Conservation (phyloP, 164 flowering plant genomes). For the Vitis rupestris region DNA sequence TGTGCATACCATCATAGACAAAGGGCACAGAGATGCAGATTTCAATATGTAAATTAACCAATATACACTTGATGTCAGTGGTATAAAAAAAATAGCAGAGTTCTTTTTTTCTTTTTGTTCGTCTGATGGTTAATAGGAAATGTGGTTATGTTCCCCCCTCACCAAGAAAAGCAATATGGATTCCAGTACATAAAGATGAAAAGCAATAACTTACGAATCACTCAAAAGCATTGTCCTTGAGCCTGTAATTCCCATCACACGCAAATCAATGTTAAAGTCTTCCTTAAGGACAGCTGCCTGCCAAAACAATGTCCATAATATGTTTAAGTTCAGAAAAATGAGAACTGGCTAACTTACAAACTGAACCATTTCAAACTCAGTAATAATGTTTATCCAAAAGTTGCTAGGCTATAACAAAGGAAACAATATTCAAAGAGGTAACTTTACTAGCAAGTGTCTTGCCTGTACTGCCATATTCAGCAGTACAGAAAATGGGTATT, state of each 20-base stretch:
- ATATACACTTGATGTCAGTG: too few relatives aligned
- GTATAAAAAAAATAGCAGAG: neutral
- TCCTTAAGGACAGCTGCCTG: constrained; percentile 91
- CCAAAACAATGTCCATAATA: constrained; percentile 5
- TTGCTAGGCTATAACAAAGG: too few relatives aligned
- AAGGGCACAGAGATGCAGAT: too few relatives aligned
- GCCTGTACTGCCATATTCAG: too few relatives aligned
- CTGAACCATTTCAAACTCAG: too few relatives aligned
- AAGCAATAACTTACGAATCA: constrained; percentile 54
- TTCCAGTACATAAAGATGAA: too few relatives aligned
- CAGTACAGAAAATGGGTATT: too few relatives aligned
- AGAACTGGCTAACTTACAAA: too few relatives aligned
- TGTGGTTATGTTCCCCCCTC: neutral
- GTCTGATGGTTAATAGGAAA: neutral
- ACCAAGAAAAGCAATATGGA: neutral
- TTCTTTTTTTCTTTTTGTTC: neutral
- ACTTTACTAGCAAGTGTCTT: too few relatives aligned
- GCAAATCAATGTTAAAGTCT: constrained; percentile 88
- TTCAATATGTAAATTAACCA: too few relatives aligned
- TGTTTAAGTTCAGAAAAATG: neutral
- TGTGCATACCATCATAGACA: too few relatives aligned
- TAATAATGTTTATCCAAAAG: too few relatives aligned
- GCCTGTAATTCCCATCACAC: constrained; percentile 94
- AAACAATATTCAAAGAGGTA: neutral
- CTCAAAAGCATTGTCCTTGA: constrained; percentile 78